These are phyloP conservation scores for Lichtheimia corymbifera DNA, from an alignment of 371 early-diverging fungal species.

Conservation along the genomic window DNA sequence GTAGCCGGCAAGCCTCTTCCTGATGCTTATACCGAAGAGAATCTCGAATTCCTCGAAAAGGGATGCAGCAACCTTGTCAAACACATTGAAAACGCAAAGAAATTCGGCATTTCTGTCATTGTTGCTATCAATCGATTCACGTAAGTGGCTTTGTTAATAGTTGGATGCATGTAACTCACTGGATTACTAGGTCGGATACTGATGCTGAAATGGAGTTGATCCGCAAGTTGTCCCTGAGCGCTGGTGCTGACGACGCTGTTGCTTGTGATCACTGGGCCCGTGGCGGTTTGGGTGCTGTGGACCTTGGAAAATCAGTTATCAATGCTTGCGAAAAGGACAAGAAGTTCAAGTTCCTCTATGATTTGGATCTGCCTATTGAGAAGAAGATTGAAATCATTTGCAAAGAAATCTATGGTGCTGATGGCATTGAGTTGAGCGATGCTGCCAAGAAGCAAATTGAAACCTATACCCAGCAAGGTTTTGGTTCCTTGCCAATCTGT, in stretches of 20 bases:
- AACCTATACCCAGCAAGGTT: slow-evolving; percentile 82
- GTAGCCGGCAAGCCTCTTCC: slow-evolving; percentile 89
- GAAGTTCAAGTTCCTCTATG: slow-evolving; percentile 86
- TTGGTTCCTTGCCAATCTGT: slow-evolving; percentile 87
- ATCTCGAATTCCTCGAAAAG: slow-evolving; percentile 77
- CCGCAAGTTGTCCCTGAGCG: slow-evolving; percentile 67
- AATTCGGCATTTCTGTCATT: slow-evolving; percentile 89
- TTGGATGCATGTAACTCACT: not conserved
- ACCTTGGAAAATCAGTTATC: slow-evolving; percentile 85
- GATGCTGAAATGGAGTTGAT: slow-evolving; percentile 84
- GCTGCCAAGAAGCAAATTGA: slow-evolving; percentile 83
- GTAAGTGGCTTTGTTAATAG: slow-evolving; percentile 19
- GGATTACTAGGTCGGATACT: slow-evolving; percentile 69
- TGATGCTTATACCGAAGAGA: slow-evolving; percentile 84
- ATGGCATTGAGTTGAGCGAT: slow-evolving; percentile 81
- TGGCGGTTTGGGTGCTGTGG: slow-evolving; percentile 90
- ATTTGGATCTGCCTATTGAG: slow-evolving; percentile 72
- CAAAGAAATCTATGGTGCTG: slow-evolving; percentile 92
- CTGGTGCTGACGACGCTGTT: slow-evolving; percentile 89
- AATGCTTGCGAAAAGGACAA: slow-evolving; percentile 65
- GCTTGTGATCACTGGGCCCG: slow-evolving; percentile 90
- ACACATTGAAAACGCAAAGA: slow-evolving; percentile 89
- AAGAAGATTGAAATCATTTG: slow-evolving; percentile 92
- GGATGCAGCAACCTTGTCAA: slow-evolving; percentile 86
- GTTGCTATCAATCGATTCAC: slow-evolving; percentile 94